Percentiles rank a stretch among this genome's conserved stretches.
These are phyloP conservation scores for Zoysia japonica DNA, from an alignment of 176 grass and related monocot genomes.

Conservation along the genomic window DNA sequence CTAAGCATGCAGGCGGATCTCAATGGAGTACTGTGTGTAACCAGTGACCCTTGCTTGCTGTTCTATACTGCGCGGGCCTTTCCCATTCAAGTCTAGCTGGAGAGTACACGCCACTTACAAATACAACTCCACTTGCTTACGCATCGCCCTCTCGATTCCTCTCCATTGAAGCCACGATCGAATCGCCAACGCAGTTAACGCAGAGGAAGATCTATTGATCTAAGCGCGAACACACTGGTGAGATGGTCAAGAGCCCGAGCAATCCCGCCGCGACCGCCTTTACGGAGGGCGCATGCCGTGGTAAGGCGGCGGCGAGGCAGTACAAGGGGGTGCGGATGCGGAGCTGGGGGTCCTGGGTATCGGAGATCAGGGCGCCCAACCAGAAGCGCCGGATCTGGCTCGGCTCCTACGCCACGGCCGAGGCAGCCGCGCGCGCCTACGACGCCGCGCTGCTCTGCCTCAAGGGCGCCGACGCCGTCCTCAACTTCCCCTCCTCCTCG, in stretches of 20 bases:
- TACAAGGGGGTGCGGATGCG: conserved; percentile 94
- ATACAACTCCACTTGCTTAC: conserved; percentile 28
- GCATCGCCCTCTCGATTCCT: not conserved
- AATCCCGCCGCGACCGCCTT: not conserved
- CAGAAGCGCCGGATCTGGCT: conserved; percentile 97
- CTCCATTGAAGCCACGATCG: not conserved
- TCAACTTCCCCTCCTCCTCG: conserved; percentile 67
- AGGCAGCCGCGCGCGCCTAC: conserved; percentile 88
- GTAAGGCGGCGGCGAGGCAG: conserved; percentile 36
- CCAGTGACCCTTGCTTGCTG: not conserved
- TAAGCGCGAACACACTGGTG: not conserved
- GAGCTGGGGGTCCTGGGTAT: conserved; percentile 97
- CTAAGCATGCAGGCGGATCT: conserved; percentile 1
- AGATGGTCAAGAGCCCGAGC: conserved; percentile 49
- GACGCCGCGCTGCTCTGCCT: conserved; percentile 90
- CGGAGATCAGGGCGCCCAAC: conserved; percentile 87
- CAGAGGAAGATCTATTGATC: conserved; percentile 11
- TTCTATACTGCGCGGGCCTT: not conserved
- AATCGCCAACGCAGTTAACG: not conserved
- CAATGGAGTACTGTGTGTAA: not conserved
- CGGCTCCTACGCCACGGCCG: conserved; percentile 80
- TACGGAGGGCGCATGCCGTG: not conserved
- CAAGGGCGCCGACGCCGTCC: conserved; percentile 72
- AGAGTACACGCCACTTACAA: conserved; percentile 27
- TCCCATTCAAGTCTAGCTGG: not conserved